These are phyloP conservation scores for Gomphus bonarii DNA, from an alignment of 1,284 basidiomycete genomes.

Conservation along the genomic window DNA sequence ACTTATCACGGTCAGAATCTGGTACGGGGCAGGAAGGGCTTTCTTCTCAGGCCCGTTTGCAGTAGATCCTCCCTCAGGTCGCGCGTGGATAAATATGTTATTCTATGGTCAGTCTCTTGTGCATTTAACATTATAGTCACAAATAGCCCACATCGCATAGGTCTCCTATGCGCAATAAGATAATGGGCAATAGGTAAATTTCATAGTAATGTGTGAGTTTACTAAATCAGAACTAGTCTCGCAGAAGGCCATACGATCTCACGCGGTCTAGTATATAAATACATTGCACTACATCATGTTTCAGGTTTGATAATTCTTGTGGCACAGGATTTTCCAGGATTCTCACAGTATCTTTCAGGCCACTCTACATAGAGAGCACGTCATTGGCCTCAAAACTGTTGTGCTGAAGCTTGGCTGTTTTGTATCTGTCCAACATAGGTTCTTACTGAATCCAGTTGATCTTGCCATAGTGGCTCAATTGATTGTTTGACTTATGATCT, in stretches of 20 bases:
- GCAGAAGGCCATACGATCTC: constrained; percentile 18
- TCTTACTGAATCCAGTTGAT: constrained; percentile 15
- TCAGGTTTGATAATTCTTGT: constrained; percentile 16
- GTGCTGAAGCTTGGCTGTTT: no score
- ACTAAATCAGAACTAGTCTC: not conserved
- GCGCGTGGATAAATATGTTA: no score
- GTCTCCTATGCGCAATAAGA: constrained; percentile 22
- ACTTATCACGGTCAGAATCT: no score
- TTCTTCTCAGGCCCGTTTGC: no score
- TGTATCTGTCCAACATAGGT: no score
- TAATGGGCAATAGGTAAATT: constrained; percentile 24
- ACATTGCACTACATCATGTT: constrained; percentile 26
- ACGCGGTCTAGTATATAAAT: constrained; percentile 23
- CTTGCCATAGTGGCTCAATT: no score
- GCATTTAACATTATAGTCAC: no score
- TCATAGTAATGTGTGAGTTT: constrained; percentile 19
- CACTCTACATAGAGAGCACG: constrained; percentile 25
- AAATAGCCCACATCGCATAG: no score
- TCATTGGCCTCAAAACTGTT: constrained; percentile 15
- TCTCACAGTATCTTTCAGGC: constrained; percentile 18
- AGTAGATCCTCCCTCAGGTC: no score
- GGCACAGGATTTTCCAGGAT: not conserved
- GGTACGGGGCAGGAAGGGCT: no score
- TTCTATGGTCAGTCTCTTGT: no score
- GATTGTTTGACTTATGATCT: constrained; percentile 19